Base-by-base conservation (phyloP, 306 rosid genomes). In the Castanea sativa region DNA sequence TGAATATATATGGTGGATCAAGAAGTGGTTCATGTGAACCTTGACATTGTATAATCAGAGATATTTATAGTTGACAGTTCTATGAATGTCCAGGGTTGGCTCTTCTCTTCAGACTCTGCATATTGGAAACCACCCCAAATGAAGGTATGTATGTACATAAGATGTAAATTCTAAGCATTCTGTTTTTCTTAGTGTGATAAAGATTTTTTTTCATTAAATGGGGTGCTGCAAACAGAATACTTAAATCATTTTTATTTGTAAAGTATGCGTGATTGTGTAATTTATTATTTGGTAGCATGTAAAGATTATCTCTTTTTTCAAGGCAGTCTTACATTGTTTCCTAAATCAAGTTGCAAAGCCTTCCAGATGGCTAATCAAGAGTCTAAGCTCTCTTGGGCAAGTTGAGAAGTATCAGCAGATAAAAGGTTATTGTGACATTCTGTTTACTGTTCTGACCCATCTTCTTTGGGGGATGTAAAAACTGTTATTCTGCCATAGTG, bases 121-220 rank as follows among this genome's bases (percentile, higher is more conserved):
- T 94, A 92, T 72, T 94, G 98, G 98, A 91, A 94, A 87, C 97
- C 98, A 15, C 92, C 92, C 84, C 98, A 94, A 86, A 92, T 92
- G 97, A 77, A 88, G 85, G 97, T 94, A 92, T 49, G 93, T 5
- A 61, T 57, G 45, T 63, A 41, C 18, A 55, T 76, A 32, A 78
- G 33, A 81, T 74, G 20, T 6, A 70, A 2, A 84, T 73, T 23
- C 53, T 75, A 43, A 69, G 57, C 15, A 7, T 56, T 20, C n/a
- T 18, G 53, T 71, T 55, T 79, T 76, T 75, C 80, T 70, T 14
- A 71, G 33, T 38, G 27, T 23, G 33, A 6, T 76, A 30, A 63
- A 63, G 43, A 27, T 25, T 55, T 60, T 5, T 5, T 60, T 25
- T 25, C 29, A 5, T 57, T 20, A 57, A 57, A 57, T 20, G 25